A percentile compares a stretch with the other conserved stretches of the same genome.
phyloP scores from a whole-genome alignment of 2,329 filamentous ascomycete species.

The Aspergillus carbonarius region DNA sequence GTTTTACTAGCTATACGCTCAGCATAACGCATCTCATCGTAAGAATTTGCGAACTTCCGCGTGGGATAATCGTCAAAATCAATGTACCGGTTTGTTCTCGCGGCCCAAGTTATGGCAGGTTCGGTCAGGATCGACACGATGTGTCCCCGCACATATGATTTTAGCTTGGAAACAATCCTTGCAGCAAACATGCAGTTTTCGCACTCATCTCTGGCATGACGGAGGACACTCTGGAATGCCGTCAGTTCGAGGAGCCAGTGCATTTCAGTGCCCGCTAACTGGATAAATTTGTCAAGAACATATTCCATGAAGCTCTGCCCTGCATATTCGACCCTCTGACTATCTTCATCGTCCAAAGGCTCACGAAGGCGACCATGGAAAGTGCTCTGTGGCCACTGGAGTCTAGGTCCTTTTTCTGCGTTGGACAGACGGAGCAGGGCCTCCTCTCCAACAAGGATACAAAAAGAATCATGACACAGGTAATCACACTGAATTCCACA shows the following conservation, averaged over 20 bases:
- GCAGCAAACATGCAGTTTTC: constrained; percentile 16
- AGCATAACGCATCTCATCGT: constrained; percentile 5
- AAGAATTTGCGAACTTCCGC: constrained; percentile 1
- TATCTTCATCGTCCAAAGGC: constrained; percentile 54
- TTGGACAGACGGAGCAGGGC: constrained; percentile 48
- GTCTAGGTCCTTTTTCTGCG: constrained; percentile 9
- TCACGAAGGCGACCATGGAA: constrained; percentile 51
- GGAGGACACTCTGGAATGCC: constrained; percentile 31
- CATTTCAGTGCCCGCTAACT: constrained; percentile 37
- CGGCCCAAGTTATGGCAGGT: constrained; percentile 1
- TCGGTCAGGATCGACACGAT: constrained; percentile 24
- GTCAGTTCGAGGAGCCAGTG: constrained; percentile 37
- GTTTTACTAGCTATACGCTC: constrained; percentile 15
- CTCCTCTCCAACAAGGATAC: constrained; percentile 63
- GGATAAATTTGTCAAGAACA: constrained; percentile 37
- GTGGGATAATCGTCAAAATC: constrained; percentile 4
- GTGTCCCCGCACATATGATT: constrained; percentile 31
- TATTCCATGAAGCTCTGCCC: constrained; percentile 54
- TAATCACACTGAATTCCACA: constrained; percentile 35
- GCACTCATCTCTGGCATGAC: constrained; percentile 15
- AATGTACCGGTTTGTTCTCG: not conserved
- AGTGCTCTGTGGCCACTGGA: constrained; percentile 22
- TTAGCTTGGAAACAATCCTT: constrained; percentile 26
- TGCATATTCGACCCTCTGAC: constrained; percentile 60
- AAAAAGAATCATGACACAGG: constrained; percentile 51